phyloP scores from a whole-genome alignment of 2,329 filamentous ascomycete genomes.

The Aspergillus terreus region DNA sequence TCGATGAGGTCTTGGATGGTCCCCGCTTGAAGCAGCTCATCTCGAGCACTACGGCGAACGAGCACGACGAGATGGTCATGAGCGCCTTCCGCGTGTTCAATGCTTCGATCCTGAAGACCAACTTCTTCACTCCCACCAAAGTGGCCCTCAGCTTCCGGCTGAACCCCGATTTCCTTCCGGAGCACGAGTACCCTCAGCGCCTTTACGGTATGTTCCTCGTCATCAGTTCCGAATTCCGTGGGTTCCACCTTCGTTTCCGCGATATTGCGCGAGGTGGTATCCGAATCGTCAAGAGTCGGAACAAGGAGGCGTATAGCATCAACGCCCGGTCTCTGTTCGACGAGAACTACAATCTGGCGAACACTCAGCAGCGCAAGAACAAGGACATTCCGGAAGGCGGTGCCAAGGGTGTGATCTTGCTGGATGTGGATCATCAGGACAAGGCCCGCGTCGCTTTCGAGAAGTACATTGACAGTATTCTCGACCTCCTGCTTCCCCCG shows the following conservation, averaged over 20 bases:
- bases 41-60: slow-evolving; percentile 75
- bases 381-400: slow-evolving; percentile 99
- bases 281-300: slow-evolving; percentile 96
- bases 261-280: slow-evolving; percentile 97
- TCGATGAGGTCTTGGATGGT: slow-evolving; percentile 73
- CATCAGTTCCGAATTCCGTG: slow-evolving; percentile 92
- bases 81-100: slow-evolving; percentile 96
- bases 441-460: slow-evolving; percentile 90
- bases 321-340: slow-evolving; percentile 96
- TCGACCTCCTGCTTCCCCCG: slow-evolving; percentile 87
- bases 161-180: slow-evolving; percentile 74
- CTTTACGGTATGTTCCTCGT: slow-evolving; percentile 98
- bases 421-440: slow-evolving; percentile 92
- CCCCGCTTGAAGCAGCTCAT: slow-evolving; percentile 71
- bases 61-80: slow-evolving; percentile 98
- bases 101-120: slow-evolving; percentile 88
- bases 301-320: slow-evolving; percentile 92
- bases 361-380: slow-evolving; percentile 99
- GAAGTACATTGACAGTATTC: slow-evolving; percentile 98
- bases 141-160: slow-evolving; percentile 95
- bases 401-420: slow-evolving; percentile 93
- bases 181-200: slow-evolving; percentile 87
- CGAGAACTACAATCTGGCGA: slow-evolving; percentile 97
- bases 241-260: slow-evolving; percentile 95
- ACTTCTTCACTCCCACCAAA: slow-evolving; percentile 97